Evolutionary conservation across 2,329 filamentous ascomycete genomes (phyloP), one percentile per base, ranked within the genome.

Genomic region (Aspergillus japonicus): DNA sequence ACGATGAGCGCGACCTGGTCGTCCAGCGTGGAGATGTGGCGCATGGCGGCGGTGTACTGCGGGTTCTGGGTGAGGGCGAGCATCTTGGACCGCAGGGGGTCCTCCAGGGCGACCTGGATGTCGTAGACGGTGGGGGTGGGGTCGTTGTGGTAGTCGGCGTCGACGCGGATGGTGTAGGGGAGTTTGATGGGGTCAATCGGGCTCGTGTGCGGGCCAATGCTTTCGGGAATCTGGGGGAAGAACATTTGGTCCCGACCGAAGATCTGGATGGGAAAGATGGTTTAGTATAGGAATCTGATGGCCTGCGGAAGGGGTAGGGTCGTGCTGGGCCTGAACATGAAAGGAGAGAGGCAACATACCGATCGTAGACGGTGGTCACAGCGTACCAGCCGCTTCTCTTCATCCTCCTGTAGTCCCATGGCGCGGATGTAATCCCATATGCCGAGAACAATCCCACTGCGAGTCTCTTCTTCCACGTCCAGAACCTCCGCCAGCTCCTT

Each of bases 401-500:
- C 94, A 65, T 96, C 93, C 73, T 97, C 94, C 74, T 96, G 92
- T 50, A 99, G 81, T 19, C 89, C 88, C 81, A 91, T 90, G 21
- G 90, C 83, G 67, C 91, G 89, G 66, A 96, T 90, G 70, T 99
- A 99, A 73, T 97, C 93, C 92, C 93, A 99, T 33, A 99, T 85
- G 14, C 90, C 93, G 82, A 96, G 91, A 29, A 96, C 87, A 6
- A 93, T 89, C 63, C 95, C 92, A 44, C 92, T 89, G 31, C 92
- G 88, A 29, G 95, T 94, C 54, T 92, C 94, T 75, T 96, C 92
- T 52, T 87, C 83, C 69, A 91, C 90, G 70, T 97, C 95, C 19
- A 98, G 82, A 14, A 98, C 84, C 53, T 96, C 90, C 11, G 92
- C 88, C 50, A 99, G 81, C 59, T 88, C 86, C 53, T 89, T 87